Evolutionary conservation across 2,329 filamentous ascomycete species (phyloP).

Genomic region (Akanthomyces dipterigenus): DNA sequence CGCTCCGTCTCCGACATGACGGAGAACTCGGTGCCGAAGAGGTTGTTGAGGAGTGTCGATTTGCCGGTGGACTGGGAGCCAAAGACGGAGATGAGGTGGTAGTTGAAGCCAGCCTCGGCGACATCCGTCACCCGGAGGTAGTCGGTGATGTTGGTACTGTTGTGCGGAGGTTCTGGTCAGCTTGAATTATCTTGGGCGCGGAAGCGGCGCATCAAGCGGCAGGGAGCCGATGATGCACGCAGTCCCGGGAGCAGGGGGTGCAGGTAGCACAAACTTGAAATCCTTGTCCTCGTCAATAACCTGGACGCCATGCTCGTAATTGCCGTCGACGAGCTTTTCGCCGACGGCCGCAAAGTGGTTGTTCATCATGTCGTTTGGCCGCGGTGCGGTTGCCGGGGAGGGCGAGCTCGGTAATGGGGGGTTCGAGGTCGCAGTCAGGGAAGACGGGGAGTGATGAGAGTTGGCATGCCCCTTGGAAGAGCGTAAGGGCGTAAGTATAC

Average conservation of each 20-base stretch:
- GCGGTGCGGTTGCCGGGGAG: not conserved
- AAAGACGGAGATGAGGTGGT: conserved; percentile 98
- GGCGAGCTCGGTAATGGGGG: conserved; percentile 7
- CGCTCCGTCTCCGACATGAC: conserved; percentile 96
- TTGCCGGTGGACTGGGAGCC: conserved; percentile 98
- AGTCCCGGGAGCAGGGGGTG: conserved; percentile 2
- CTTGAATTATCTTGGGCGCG: not conserved
- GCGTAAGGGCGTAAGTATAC: not conserved
- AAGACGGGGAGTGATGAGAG: not conserved
- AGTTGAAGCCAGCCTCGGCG: conserved; percentile 91
- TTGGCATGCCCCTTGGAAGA: not conserved
- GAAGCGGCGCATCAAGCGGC: conserved; percentile 2
- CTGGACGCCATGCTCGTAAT: conserved; percentile 91
- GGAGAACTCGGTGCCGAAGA: conserved; percentile 93
- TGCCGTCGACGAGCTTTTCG: conserved; percentile 53
- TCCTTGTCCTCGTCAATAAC: conserved; percentile 81
- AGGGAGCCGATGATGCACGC: conserved; percentile 3
- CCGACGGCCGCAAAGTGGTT: conserved; percentile 73
- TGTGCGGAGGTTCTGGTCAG: conserved; percentile 15
- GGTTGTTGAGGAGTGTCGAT: conserved; percentile 89
- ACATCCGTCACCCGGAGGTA: conserved; percentile 78
- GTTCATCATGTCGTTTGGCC: conserved; percentile 51
- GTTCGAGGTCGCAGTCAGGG: not conserved
- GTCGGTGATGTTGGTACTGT: conserved; percentile 66
- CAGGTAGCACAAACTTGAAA: conserved; percentile 68